phyloP scores from a whole-genome alignment of 345 rosid species.

The Populus tremula region DNA sequence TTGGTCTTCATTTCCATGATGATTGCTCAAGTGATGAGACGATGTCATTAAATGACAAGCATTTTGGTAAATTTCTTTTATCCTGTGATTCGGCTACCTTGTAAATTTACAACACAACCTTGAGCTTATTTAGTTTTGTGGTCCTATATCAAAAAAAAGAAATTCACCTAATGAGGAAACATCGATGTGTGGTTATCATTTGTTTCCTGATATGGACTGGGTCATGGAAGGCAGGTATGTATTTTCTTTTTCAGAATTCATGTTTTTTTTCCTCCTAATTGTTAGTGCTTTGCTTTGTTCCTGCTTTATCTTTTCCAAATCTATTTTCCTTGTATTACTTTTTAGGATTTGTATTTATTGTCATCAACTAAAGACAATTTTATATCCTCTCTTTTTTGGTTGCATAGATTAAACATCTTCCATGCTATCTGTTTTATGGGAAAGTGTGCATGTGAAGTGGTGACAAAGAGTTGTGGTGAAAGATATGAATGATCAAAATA shows the following conservation, averaged over 20 bases:
- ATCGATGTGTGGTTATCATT: constrained; percentile 23
- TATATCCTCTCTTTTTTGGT: no score
- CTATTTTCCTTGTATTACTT: no score
- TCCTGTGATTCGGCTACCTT: background rate
- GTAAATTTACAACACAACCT: background rate
- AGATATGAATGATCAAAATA: background rate
- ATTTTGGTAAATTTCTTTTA: constrained; percentile 17
- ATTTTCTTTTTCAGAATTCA: no score
- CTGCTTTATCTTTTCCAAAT: no score
- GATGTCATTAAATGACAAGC: constrained; percentile 22
- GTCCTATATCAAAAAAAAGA: constrained; percentile 29
- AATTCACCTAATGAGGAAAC: constrained; percentile 31
- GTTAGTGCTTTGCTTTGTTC: background rate
- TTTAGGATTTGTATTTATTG: no score
- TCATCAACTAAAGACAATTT: no score
- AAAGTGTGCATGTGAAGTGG: background rate
- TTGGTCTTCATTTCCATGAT: constrained; percentile 64
- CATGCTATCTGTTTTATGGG: background rate
- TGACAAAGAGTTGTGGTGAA: background rate
- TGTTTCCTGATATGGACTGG: background rate
- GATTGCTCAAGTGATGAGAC: constrained; percentile 31
- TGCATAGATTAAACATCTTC: no score
- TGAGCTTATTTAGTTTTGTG: background rate
- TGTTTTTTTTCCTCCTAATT: background rate
- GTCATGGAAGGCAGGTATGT: background rate